Conservation (phyloP, 176 grass and related monocot species). For the Rhynchospora breviuscula region DNA sequence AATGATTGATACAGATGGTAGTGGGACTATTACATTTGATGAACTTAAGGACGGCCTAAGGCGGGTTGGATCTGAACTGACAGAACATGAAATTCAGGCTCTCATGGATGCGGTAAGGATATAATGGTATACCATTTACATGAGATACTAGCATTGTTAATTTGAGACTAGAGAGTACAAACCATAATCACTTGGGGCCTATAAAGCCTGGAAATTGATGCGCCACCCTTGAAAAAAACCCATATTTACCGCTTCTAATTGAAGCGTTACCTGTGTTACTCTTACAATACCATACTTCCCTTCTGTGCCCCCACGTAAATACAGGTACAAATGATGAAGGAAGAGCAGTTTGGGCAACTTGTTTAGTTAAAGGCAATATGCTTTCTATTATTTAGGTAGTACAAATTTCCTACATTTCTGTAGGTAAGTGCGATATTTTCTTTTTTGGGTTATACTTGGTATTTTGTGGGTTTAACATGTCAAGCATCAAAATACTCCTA, state of each 20-base stretch:
- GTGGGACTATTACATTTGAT: constrained; percentile 98
- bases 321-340: neutral
- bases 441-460: neutral
- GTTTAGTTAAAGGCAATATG: neutral
- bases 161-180: neutral
- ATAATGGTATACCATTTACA: neutral
- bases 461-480: neutral
- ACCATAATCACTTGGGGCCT: neutral
- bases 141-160: neutral
- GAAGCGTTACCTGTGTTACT: neutral
- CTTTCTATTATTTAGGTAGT: neutral
- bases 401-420: neutral
- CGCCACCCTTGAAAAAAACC: neutral
- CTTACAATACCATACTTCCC: neutral
- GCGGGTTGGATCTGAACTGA: constrained; percentile 94
- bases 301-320: neutral
- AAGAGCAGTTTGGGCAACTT: neutral
- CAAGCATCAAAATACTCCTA: constrained; percentile 1
- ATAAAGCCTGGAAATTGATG: neutral
- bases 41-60: constrained; percentile 94
- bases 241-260: neutral
- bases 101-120: constrained; percentile 80
- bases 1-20: constrained; percentile 96
- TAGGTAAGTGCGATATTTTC: neutral
- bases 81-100: constrained; percentile 80